Base-by-base conservation (phyloP, 306 rosid species). In the apple (Malus domestica) region DNA sequence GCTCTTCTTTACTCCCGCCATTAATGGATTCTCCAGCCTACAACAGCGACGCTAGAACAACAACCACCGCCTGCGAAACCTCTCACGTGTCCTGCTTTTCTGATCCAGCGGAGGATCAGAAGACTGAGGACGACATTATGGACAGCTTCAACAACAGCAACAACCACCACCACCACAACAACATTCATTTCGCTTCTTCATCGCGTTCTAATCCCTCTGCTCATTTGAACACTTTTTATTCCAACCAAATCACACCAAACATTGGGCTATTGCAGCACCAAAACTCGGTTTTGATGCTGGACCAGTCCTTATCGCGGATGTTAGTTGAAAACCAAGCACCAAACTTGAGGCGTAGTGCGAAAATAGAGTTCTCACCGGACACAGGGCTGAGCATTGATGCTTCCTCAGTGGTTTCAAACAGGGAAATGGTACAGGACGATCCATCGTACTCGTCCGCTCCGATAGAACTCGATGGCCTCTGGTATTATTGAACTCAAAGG, bases 71-170 rank as follows among this genome's bases (percentile, higher is more conserved):
- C 46, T 80, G 79, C 25, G 88, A 87, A 19, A 67, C 83, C 7
- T 81, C 93, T 42, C 87, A 85, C 73, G 89, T 83, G 85, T 83
- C 98, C 86, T 83, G 90, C 82, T 90, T 89, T 88, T 90, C 95
- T 80, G 74, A 83, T 46, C 79, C 83, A 40, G 70, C 29, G 84
- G 89, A 80, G 80, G 84, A 88, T 13, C 80, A 13, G 74, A 85
- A 22, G 64, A 27, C 42, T 2, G 76, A 84, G 13, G 74, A 81
- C 3, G 77, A 75, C 78, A 77, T 82, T 29, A 45, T 76, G 12
- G 75, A 79, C 22, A 80, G 60, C 76, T 54, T 60, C 74, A 63
- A 73, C 68, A 29, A 33, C 78, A 19, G 29, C 46, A 6, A 32
- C 33, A 18, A 42, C 16, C 52, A 68, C 27, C 22, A 5, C 22